phyloP scores from a whole-genome alignment of 1,139 yeast genomes.

The Sugiyamaella xylanicola region DNA sequence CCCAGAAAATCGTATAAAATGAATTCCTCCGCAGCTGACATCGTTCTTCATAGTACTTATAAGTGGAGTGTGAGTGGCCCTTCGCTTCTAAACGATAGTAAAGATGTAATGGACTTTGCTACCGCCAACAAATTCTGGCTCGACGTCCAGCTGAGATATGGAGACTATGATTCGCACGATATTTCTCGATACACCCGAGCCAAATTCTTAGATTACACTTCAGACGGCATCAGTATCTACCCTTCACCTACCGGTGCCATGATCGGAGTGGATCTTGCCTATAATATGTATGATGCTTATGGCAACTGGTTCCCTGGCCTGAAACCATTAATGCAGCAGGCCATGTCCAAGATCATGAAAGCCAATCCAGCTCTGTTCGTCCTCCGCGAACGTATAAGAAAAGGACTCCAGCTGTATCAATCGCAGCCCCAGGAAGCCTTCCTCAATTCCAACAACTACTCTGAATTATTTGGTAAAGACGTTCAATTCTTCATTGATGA shows the following conservation, averaged over 20 bases:
- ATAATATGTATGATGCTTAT: conserved; percentile 93
- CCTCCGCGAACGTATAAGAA: conserved; percentile 87
- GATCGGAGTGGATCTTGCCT: conserved; percentile 90
- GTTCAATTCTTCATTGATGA: conserved; percentile 87
- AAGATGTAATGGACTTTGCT: conserved; percentile 44
- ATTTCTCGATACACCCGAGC: conserved; percentile 93
- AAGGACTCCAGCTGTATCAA: conserved; percentile 90
- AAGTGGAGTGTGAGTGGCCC: conserved; percentile 89
- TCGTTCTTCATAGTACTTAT: conserved; percentile 71
- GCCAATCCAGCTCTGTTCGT: conserved; percentile 93
- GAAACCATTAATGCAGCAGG: conserved; percentile 85
- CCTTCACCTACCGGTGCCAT: conserved; percentile 94
- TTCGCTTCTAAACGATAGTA: conserved; percentile 59
- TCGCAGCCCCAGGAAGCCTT: conserved; percentile 93
- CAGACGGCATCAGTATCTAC: conserved; percentile 80
- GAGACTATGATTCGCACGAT: conserved; percentile 97
- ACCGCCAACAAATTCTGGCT: conserved; percentile 84
- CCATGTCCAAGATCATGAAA: conserved; percentile 93
- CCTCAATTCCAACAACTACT: conserved; percentile 84
- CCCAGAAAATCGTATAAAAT: conserved; percentile 97
- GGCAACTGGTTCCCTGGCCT: conserved; percentile 98
- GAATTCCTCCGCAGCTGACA: conserved; percentile 95
- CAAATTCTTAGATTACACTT: conserved; percentile 87
- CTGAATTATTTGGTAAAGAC: conserved; percentile 84
- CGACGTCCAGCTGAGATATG: conserved; percentile 92